These are phyloP conservation scores for Phanerochaete sordida DNA, from an alignment of 768 basidiomycete genomes.

Conservation along the genomic window DNA sequence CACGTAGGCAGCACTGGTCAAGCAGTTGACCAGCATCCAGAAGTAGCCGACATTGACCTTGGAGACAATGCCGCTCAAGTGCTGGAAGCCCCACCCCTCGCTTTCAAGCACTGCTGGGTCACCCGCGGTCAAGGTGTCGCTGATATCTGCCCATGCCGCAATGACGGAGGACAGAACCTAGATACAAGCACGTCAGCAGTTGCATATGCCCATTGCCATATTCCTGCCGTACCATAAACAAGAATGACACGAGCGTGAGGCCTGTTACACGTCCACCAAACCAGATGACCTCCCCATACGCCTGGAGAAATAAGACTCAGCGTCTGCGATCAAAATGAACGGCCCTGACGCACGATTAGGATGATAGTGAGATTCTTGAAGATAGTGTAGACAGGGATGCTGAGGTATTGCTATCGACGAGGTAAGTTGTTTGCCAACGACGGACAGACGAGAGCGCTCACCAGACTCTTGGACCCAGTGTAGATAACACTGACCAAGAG, in stretches of 20 bases:
- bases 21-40: constrained; percentile 95
- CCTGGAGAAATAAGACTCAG: constrained; percentile 41
- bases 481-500: constrained; percentile 94
- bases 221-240: constrained; percentile 71
- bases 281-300: constrained; percentile 97
- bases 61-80: constrained; percentile 45
- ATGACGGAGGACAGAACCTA: constrained; percentile 91
- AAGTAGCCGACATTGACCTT: constrained; percentile 79
- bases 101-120: constrained; percentile 25
- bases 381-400: constrained; percentile 97
- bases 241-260: constrained; percentile 84
- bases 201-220: not conserved
- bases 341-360: constrained; percentile 86
- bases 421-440: not conserved
- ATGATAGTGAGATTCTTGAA: constrained; percentile 99
- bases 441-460: constrained; percentile 40
- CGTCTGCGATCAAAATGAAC: too few species aligned
- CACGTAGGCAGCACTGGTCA: constrained; percentile 88
- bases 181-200: not conserved
- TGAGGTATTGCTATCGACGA: constrained; percentile 80
- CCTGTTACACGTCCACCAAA: constrained; percentile 88
- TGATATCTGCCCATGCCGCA: constrained; percentile 93
- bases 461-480: constrained; percentile 95
- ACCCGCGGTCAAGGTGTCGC: constrained; percentile 35
- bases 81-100: constrained; percentile 22